phyloP scores from a whole-genome alignment of 331 rosid species.

The Acacia concinna region DNA sequence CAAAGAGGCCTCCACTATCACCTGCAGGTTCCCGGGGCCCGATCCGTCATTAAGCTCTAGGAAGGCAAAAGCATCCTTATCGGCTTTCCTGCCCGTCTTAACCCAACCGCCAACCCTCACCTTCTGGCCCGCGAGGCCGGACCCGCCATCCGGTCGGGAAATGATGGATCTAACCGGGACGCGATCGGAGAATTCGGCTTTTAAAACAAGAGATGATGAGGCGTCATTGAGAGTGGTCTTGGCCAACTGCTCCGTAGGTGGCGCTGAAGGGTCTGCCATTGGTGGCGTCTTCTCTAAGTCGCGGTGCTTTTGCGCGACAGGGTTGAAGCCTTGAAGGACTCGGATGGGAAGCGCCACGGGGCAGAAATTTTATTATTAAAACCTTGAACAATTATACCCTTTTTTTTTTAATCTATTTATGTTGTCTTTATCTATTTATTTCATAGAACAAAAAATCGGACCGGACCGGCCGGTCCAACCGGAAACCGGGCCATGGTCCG shows the following conservation, averaged over 20 bases:
- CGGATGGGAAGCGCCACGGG: neutral
- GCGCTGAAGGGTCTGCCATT: conserved; percentile 59
- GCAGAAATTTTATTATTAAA: neutral
- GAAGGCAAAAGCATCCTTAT: conserved; percentile 89
- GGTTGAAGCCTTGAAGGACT: neutral
- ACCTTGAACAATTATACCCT: too few species aligned
- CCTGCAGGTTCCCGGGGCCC: conserved; percentile 76
- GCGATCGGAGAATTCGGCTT: conserved; percentile 73
- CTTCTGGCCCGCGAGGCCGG: conserved; percentile 61
- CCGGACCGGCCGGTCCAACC: too few species aligned
- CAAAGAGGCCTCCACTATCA: conserved; percentile 72
- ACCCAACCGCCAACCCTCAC: conserved; percentile 92
- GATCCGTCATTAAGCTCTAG: conserved; percentile 88
- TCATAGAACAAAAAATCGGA: too few species aligned
- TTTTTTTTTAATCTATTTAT: too few species aligned
- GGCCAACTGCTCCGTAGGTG: conserved; percentile 56
- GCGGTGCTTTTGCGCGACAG: neutral
- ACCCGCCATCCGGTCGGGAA: conserved; percentile 70
- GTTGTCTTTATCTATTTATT: too few species aligned
- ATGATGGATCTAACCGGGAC: conserved; percentile 65
- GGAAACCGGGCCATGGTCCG: too few species aligned
- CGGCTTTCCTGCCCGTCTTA: conserved; percentile 92
- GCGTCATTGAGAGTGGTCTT: conserved; percentile 32
- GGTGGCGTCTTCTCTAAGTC: neutral
- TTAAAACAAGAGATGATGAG: conserved; percentile 14